Percentiles rank a stretch among this genome's conserved stretches.
These are phyloP conservation scores for Collariella sp. DNA, from an alignment of 495 filamentous ascomycete genomes.

Conservation along the genomic window DNA sequence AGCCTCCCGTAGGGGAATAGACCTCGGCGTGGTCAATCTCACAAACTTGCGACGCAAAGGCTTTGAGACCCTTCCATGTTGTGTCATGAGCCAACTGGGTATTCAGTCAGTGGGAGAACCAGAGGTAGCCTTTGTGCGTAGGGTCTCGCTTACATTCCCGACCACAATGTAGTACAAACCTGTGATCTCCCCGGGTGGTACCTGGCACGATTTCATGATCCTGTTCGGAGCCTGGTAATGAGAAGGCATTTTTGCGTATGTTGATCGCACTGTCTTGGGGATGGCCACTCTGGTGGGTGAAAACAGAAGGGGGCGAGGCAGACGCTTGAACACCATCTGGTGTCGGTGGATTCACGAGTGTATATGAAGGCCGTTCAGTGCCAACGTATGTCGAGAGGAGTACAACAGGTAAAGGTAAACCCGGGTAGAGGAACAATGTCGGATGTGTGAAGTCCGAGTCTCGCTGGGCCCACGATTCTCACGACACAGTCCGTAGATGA, in stretches of 20 bases:
- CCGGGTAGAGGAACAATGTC: too few relatives aligned
- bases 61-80: slow-evolving; percentile 20
- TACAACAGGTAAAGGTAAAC: too few relatives aligned
- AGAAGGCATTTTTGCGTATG: slow-evolving; percentile 1
- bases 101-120: not conserved
- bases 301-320: not conserved
- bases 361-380: too few relatives aligned
- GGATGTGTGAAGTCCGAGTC: too few relatives aligned
- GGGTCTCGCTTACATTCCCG: slow-evolving; percentile 9
- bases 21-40: slow-evolving; percentile 18
- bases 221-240: not conserved
- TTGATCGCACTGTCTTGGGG: not conserved
- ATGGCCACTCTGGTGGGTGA: too few relatives aligned
- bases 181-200: slow-evolving; percentile 12
- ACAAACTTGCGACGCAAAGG: slow-evolving; percentile 10
- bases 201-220: slow-evolving; percentile 6
- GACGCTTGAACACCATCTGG: not conserved
- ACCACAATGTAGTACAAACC: slow-evolving; percentile 21
- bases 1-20: slow-evolving; percentile 17
- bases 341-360: not conserved
- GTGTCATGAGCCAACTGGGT: slow-evolving; percentile 17
- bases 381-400: too few relatives aligned
- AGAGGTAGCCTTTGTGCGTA: not conserved
- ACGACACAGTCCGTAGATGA: too few relatives aligned
- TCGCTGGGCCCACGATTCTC: too few relatives aligned